Percentiles rank a stretch among this genome's conserved stretches.
Evolutionary conservation across 768 basidiomycete species (phyloP).

Genomic region (Leccinum barrowsii): DNA sequence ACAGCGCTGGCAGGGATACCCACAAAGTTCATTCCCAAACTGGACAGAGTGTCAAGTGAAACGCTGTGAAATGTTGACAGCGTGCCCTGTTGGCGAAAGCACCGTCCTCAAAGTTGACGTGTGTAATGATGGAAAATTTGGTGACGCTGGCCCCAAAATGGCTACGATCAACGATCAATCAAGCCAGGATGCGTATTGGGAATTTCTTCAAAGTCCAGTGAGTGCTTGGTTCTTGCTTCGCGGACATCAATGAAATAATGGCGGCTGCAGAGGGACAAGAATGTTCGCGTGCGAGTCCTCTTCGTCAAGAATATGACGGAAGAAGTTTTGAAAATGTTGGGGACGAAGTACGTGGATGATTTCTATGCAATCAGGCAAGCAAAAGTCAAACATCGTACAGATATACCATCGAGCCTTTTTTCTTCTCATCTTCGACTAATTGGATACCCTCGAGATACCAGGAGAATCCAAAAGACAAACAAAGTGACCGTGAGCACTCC

Average conservation of each 20-base stretch:
- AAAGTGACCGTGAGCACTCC: conserved; percentile 52
- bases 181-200: conserved; percentile 35
- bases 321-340: conserved; percentile 53
- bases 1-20: conserved; percentile 26
- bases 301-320: conserved; percentile 51
- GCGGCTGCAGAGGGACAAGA: conserved; percentile 26
- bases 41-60: conserved; percentile 32
- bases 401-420: conserved; percentile 60
- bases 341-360: conserved; percentile 40
- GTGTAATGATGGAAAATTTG: conserved; percentile 9
- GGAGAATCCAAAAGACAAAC: conserved; percentile 37
- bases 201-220: conserved; percentile 31
- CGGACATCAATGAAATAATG: not conserved
- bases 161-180: not conserved
- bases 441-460: conserved; percentile 69
- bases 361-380: not conserved
- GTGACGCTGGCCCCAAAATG: not conserved
- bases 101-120: conserved; percentile 27
- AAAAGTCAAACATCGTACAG: conserved; percentile 19
- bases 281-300: conserved; percentile 44
- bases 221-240: conserved; percentile 10
- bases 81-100: conserved; percentile 12
- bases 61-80: conserved; percentile 30
- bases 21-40: conserved; percentile 28
- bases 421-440: conserved; percentile 58